phyloP scores from a whole-genome alignment of 495 filamentous ascomycete species.

The Thermothielavioides terrestris region DNA sequence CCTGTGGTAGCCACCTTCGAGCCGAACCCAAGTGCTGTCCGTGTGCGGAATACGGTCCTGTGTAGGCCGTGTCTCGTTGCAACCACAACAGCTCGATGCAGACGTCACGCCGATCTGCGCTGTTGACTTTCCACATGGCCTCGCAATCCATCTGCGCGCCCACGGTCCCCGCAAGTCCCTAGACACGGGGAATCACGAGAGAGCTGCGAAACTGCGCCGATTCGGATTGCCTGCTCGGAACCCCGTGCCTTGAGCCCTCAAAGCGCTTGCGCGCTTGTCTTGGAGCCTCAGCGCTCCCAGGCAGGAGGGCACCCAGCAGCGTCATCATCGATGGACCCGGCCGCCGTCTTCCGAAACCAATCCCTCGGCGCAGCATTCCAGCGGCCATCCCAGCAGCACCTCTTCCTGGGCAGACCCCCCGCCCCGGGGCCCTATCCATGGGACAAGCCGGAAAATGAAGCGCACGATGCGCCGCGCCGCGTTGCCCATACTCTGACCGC shows the following conservation, averaged over 20 bases:
- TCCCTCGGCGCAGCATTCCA: constrained; percentile 38
- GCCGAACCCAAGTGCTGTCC: too few species aligned
- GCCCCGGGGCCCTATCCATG: constrained; percentile 21
- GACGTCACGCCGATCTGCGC: too few species aligned
- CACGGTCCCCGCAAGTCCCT: too few species aligned
- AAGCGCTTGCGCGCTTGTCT: background rate
- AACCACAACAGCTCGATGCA: too few species aligned
- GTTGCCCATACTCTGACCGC: constrained; percentile 82
- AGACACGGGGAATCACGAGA: too few species aligned
- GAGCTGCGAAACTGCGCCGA: background rate
- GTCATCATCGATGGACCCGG: constrained; percentile 38
- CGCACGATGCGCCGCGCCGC: constrained; percentile 41
- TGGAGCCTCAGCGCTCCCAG: background rate
- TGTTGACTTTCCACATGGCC: too few species aligned
- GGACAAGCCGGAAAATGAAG: constrained; percentile 23
- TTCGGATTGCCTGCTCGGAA: too few species aligned
- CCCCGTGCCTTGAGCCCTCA: too few species aligned
- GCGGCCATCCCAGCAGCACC: constrained; percentile 25
- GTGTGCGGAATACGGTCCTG: too few species aligned
- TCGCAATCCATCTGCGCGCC: too few species aligned
- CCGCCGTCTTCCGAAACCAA: constrained; percentile 42
- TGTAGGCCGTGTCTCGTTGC: too few species aligned
- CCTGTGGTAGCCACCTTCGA: too few species aligned
- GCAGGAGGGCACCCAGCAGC: background rate
- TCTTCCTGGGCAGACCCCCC: constrained; percentile 22